A percentile compares a stretch with the other conserved stretches of the same genome.
Evolutionary conservation across 2,329 filamentous ascomycete species (phyloP).

Genomic region (Aspergillus neoniger): DNA sequence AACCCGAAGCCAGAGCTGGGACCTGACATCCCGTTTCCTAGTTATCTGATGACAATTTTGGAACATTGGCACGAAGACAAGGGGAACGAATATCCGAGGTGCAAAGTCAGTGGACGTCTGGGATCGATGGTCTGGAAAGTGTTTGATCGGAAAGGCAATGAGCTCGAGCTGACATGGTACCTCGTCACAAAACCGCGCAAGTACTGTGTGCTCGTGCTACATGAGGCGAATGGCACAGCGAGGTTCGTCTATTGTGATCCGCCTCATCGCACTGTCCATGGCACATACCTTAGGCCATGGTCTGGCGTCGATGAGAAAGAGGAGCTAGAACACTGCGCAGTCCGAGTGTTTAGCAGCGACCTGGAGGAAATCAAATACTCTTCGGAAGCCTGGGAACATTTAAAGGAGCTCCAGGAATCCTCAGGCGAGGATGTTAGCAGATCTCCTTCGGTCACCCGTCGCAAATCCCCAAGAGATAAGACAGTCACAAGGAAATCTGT

Average conservation of each 20-base stretch:
- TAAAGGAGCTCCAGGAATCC: background rate
- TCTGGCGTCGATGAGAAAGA: slow-evolving; percentile 4
- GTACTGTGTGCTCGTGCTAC: slow-evolving; percentile 15
- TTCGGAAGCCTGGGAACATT: slow-evolving; percentile 2
- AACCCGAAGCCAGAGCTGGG: background rate
- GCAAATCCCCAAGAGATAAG: background rate
- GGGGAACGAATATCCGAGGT: slow-evolving; percentile 5
- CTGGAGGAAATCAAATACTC: slow-evolving; percentile 4
- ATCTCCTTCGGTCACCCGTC: background rate
- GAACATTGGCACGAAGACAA: slow-evolving; percentile 17
- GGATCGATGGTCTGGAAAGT: slow-evolving; percentile 7
- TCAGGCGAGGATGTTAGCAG: background rate
- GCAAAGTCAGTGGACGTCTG: background rate
- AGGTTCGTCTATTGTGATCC: slow-evolving; percentile 9
- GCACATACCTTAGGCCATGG: slow-evolving; percentile 18
- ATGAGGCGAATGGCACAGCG: background rate
- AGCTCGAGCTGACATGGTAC: slow-evolving; percentile 16
- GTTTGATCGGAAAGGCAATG: slow-evolving; percentile 19
- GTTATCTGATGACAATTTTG: slow-evolving; percentile 10
- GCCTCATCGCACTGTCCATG: background rate
- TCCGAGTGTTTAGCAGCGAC: slow-evolving; percentile 6
- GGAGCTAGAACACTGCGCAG: slow-evolving; percentile 11
- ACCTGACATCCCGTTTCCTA: slow-evolving; percentile 9
- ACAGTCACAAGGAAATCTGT: background rate
- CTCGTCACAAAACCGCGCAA: background rate